Evolutionary conservation across 768 basidiomycete species (phyloP), one percentile per base, ranked within the genome.

Genomic region (Neoboletus brunneissimus): DNA sequence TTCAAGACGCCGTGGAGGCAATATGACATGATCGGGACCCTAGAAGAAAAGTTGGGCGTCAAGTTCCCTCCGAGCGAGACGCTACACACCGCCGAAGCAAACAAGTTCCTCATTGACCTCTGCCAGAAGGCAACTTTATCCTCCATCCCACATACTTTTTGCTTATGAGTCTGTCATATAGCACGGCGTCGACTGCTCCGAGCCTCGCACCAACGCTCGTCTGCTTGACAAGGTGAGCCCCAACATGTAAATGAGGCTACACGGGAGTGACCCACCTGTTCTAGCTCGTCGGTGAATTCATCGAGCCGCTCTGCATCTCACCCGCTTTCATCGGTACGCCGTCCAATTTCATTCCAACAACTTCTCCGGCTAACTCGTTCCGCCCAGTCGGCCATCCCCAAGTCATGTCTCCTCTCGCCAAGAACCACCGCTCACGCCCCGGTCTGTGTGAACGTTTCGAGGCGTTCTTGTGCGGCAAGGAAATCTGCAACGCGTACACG

Each of bases 371-470:
- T 63, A 34, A 67, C 27, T 18, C 1, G 16, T 43, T 50, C 23
- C 18, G 31, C 54, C 10, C 62, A 89, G 94, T 96, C 59, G 97
- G 97, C 31, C 97, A 98, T 75, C 97, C 97, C 16, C 95, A 98
- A 78, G 93, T 98, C 62, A 99, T 99, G 97, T 98, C 96, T 0
- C 97, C 97, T 3, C 86, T 99, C 35, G 97, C 97, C 73, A 99
- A 99, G 79, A 92, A 90, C 84, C 95, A 98, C 73, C 91, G 97
- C 60, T 91, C 91, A n/a, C 86, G 92, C 41, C 92, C 94, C 0
- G 97, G 97, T 38, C 81, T 99, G 25, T 98, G 97, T 74, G 97
- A 99, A 73, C 94, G 97, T 18, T 99, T 99, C 77, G 97, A 99
- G 73, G 93, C 86, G 10, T 99, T 99, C 83, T 83, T 99, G 82